Evolutionary conservation across 768 basidiomycete species (phyloP).

Genomic region (Rhizopogon rudus): DNA sequence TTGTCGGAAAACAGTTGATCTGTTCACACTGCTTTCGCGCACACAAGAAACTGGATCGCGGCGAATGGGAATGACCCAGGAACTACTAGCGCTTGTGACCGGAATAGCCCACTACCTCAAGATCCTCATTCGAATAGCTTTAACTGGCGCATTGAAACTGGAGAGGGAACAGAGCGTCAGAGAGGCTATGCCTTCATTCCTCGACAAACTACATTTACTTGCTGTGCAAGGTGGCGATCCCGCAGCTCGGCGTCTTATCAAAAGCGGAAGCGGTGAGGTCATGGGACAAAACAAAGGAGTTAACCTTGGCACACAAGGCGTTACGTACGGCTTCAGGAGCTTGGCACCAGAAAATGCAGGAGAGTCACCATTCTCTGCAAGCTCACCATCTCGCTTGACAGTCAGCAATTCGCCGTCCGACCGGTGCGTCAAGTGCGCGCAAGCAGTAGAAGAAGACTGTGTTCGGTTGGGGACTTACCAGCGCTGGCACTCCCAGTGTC

Average conservation of each 20-base stretch:
- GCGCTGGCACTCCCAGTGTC: slow-evolving; percentile 93
- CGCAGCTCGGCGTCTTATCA: slow-evolving; percentile 68
- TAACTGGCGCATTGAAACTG: slow-evolving; percentile 92
- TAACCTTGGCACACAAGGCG: slow-evolving; percentile 78
- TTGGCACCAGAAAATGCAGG: slow-evolving; percentile 89
- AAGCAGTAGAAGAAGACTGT: slow-evolving; percentile 97
- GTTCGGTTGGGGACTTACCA: slow-evolving; percentile 93
- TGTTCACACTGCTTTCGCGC: slow-evolving; percentile 93
- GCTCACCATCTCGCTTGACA: slow-evolving; percentile 41
- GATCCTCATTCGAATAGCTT: slow-evolving; percentile 96
- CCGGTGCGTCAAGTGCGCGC: slow-evolving; percentile 82
- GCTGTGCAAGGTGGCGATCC: slow-evolving; percentile 84
- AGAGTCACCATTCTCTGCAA: slow-evolving; percentile 66
- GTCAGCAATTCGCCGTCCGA: slow-evolving; percentile 80
- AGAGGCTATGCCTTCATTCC: slow-evolving; percentile 83
- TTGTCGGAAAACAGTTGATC: slow-evolving; percentile 97
- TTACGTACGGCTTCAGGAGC: slow-evolving; percentile 91
- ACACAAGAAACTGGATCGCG: slow-evolving; percentile 90
- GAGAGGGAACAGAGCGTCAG: slow-evolving; percentile 84
- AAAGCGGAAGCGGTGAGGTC: slow-evolving; percentile 66
- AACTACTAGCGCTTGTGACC: slow-evolving; percentile 93
- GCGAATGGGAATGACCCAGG: slow-evolving; percentile 95
- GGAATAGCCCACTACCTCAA: slow-evolving; percentile 99
- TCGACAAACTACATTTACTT: slow-evolving; percentile 89
- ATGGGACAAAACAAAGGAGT: slow-evolving; percentile 33